phyloP scores from a whole-genome alignment of 2,329 filamentous ascomycete genomes.

The Fusarium bulbicola region DNA sequence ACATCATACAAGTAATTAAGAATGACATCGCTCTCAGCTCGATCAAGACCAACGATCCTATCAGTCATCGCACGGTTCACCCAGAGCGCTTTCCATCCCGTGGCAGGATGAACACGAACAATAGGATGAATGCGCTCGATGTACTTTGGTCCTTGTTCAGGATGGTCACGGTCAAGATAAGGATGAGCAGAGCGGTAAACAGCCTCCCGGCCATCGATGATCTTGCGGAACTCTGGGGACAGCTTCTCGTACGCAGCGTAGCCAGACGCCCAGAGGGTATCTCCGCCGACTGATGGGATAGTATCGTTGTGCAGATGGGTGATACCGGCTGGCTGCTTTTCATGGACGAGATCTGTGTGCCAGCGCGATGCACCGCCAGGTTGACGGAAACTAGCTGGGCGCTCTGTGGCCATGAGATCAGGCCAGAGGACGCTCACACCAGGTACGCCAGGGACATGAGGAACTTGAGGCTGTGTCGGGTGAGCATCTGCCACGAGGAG shows the following conservation, averaged over 20 bases:
- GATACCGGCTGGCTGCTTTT: constrained; percentile 74
- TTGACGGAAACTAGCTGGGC: constrained; percentile 68
- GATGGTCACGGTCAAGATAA: constrained; percentile 72
- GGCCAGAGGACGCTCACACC: constrained; percentile 78
- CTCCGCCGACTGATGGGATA: constrained; percentile 70
- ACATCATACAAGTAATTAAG: constrained; percentile 74
- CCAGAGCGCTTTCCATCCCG: constrained; percentile 78
- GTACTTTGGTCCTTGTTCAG: constrained; percentile 68
- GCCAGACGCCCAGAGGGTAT: constrained; percentile 77
- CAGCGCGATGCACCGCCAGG: constrained; percentile 74
- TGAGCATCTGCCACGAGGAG: too few species aligned
- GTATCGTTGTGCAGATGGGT: constrained; percentile 77
- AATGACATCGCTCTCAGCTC: constrained; percentile 73
- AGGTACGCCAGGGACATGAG: constrained; percentile 72
- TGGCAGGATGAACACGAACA: constrained; percentile 76
- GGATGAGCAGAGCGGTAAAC: constrained; percentile 73
- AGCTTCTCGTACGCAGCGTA: constrained; percentile 79
- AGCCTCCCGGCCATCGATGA: constrained; percentile 73
- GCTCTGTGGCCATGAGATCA: constrained; percentile 70
- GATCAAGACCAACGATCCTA: constrained; percentile 74
- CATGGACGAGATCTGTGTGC: constrained; percentile 78
- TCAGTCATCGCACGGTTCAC: constrained; percentile 77
- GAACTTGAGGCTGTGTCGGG: constrained; percentile 55
- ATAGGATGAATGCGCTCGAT: constrained; percentile 75
- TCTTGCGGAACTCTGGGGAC: constrained; percentile 72